A percentile compares a stretch with the other conserved stretches of the same genome.
These are phyloP conservation scores for Schizophyllum commune DNA, from an alignment of 1,284 basidiomycete genomes.

Conservation along the genomic window DNA sequence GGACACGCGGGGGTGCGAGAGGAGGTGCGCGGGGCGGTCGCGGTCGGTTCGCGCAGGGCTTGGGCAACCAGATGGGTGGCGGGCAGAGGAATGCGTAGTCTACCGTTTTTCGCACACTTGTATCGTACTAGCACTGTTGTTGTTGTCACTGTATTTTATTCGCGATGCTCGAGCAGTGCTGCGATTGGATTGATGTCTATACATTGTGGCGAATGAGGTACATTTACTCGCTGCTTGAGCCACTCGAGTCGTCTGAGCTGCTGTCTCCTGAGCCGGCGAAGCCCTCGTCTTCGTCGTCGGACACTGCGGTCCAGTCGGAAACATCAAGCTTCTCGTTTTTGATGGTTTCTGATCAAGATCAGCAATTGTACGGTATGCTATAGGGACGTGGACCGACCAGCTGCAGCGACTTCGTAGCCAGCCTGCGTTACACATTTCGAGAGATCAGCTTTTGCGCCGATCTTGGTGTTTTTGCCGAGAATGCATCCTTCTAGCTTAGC, in stretches of 20 bases:
- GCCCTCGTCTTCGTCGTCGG: conserved; percentile 19
- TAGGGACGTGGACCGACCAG: conserved; percentile 39
- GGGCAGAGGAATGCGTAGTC: background rate
- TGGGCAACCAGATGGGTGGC: conserved; percentile 68
- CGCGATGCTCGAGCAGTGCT: background rate
- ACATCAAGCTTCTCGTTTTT: conserved; percentile 63
- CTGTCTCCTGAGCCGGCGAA: conserved; percentile 21
- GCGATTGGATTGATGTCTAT: background rate
- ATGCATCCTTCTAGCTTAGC: conserved; percentile 89
- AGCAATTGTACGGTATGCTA: conserved; percentile 1
- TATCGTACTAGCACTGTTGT: background rate
- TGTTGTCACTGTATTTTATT: background rate
- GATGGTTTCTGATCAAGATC: conserved; percentile 32
- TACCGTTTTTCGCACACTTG: background rate
- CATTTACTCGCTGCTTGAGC: background rate
- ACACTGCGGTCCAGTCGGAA: conserved; percentile 50
- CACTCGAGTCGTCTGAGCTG: too few relatives aligned
- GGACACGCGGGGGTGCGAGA: conserved; percentile 45
- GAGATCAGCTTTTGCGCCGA: conserved; percentile 77
- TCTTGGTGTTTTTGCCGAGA: conserved; percentile 72
- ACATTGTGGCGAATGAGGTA: background rate
- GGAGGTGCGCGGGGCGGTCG: conserved; percentile 58
- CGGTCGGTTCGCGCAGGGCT: conserved; percentile 72
- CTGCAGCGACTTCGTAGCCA: conserved; percentile 74
- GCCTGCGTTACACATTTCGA: conserved; percentile 83